Evolutionary conservation across 2,329 filamentous ascomycete genomes (phyloP), one percentile per base, ranked within the genome.

Genomic region (Colletotrichum ledebouriae): DNA sequence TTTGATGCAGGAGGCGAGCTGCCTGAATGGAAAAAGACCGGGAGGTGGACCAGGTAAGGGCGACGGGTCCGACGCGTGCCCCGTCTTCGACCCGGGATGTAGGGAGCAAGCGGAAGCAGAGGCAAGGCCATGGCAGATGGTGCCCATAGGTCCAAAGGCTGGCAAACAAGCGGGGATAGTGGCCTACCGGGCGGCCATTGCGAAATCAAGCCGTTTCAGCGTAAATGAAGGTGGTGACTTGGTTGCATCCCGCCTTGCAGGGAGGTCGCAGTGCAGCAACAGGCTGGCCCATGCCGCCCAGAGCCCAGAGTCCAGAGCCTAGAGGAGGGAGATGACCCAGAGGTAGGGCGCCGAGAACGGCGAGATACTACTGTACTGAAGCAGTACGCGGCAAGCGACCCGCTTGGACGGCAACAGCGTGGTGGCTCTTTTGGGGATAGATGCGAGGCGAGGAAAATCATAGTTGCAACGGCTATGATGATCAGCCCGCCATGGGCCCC

Each of bases 161-260:
- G 49, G 55, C 29, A 66, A 56, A 69, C 56, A 66, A 59, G 60
- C 56, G 66, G 66, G 62, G 49, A n/a, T 3, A 15, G 42, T 66
- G 61, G 55, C 62, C 55, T 56, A 49, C 66, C 56, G n/a, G 41
- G 66, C 34, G 60, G 39, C 56, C 37, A 66, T 50, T 46, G 49
- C 66, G 55, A 66, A 53, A 69, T 60, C 56, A 66, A 50, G 61
- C 33, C 61, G 66, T 69, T 69, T 69, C 66, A 69, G 66, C 66
- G 46, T 66, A 69, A 69, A 69, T 69, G 66, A 69, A 66, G 55
- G 34, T 60, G 66, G 25, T 41, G 62, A 57, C 61, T 37, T 52
- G 41, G 49, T 59, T 44, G 61, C 61, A 69, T 69, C 61, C 66
- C 66, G 61, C 49, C 42, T 22, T 56, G 60, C 65, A 68, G 52